Base-by-base conservation (phyloP, 2,329 filamentous ascomycete species). In the Podosphaera aphanis region DNA sequence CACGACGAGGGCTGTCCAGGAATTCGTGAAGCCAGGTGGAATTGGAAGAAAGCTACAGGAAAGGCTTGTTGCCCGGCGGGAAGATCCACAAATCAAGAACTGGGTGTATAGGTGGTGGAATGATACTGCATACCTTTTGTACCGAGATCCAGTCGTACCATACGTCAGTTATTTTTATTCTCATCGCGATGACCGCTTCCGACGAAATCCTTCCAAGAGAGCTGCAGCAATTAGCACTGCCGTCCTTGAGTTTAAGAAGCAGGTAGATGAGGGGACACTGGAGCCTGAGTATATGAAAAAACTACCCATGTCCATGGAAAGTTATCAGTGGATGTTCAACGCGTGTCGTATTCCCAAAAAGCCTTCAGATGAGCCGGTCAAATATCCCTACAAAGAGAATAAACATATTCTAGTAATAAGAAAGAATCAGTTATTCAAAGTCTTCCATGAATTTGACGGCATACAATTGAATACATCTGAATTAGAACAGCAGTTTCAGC, bases 111-210 rank as follows among this genome's bases (percentile, higher is more conserved):
- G 98, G 55, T 98, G 90, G 90, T 98, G 90, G 90, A 95, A 98
- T 62, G 76, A 93, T 45, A 75, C 77, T 3, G 90, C 90, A 48
- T 98, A 98, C 65, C 75, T 98, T 52, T 72, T 66, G 52, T 95
- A 95, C 68, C 81, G 88, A 53, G 90, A 95, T 62, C 90, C 90
- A 10, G 83, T 98, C 41, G 83, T 95, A 16, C 90, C 90, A 50
- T 98, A 95, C 61, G 90, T 98, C 58, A 93, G 84, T 64, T 98
- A 98, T 73, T 98, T 98, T 68, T 98, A 98, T 69, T 94, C 86
- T 46, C 88, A 95, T 67, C 77, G 84, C 54, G 90, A 98, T 63
- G 92, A 98, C 64, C 77, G 83, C 55, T 73, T 78, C 59, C 76
- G 88, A 53, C 77, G 85, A 51, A 76, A 94, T 62, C 90, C 90